Percentiles rank a stretch among this genome's conserved stretches.
These are phyloP conservation scores for Torulaspora maleeae DNA, from an alignment of 805 yeast species.

Conservation along the genomic window DNA sequence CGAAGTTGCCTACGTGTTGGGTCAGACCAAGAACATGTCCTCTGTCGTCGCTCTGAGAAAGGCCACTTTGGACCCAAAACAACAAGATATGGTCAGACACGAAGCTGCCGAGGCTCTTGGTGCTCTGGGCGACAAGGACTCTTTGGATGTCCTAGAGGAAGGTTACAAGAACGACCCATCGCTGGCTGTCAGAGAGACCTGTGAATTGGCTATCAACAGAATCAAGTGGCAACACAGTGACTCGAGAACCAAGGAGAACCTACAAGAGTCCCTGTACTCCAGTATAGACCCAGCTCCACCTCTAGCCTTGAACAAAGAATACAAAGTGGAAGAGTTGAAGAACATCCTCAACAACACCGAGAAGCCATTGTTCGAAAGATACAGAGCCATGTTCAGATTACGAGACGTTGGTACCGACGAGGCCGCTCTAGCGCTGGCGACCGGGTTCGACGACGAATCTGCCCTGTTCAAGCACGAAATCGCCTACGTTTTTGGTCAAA, in stretches of 20 bases:
- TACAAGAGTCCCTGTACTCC: constrained; percentile 72
- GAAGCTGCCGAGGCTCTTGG: constrained; percentile 99
- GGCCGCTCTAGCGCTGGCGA: constrained; percentile 86
- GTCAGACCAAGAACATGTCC: constrained; percentile 81
- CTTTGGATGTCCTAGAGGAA: constrained; percentile 59
- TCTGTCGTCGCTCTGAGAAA: constrained; percentile 73
- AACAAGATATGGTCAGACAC: constrained; percentile 95
- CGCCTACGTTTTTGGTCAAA: constrained; percentile 96
- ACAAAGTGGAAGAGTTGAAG: constrained; percentile 62
- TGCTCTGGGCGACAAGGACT: constrained; percentile 79
- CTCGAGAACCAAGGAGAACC: constrained; percentile 55
- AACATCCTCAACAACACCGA: constrained; percentile 67
- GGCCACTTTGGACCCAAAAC: constrained; percentile 62
- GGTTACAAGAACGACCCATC: constrained; percentile 70
- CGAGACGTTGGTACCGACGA: constrained; percentile 92
- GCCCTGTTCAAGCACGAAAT: constrained; percentile 97
- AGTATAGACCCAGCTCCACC: constrained; percentile 99
- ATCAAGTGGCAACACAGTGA: constrained; percentile 76
- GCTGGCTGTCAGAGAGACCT: constrained; percentile 90
- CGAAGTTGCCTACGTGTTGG: constrained; percentile 95
- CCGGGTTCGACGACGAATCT: constrained; percentile 84
- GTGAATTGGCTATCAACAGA: constrained; percentile 94
- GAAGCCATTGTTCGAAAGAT: constrained; percentile 83
- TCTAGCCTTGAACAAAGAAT: constrained; percentile 57
- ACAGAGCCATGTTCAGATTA: constrained; percentile 96